Evolutionary conservation across 2,329 filamentous ascomycete species (phyloP), one percentile per base, ranked within the genome.

Genomic region (Immersiporthe knoxdaviesiana): DNA sequence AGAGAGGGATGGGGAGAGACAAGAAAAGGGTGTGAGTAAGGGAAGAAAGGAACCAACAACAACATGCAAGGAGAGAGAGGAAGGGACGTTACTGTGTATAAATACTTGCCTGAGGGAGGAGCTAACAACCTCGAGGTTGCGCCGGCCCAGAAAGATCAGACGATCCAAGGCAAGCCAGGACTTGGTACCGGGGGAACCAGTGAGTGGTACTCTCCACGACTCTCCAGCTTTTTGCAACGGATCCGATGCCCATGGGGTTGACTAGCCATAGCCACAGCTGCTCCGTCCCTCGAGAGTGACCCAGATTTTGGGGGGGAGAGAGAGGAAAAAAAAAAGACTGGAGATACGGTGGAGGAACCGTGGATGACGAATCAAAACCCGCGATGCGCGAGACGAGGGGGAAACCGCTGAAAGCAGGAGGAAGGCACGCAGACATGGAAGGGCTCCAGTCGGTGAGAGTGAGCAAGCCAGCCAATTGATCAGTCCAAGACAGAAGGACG

Each of bases 181-280:
- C n/a, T 52, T 27, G 24, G 47, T 52, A 52, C n/a, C 11, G n/a
- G 47, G 47, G 3, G 50, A 27, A 54, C 50, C 50, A 59, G 56
- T 30, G 24, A 32, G 2, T 18, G 14, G 24, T 18, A 14, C 14
- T 18, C 24, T 16, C 52, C 52, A 47, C 52, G 52, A 4, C 12
- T 56, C 52, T 30, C 52, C 52, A 56, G 52, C 52, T 56, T 56
- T 18, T 56, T 5, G 11, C 12, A 32, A 56, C 14, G 27, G 24
- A 56, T 32, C 24, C 52, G 7, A 30, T 59, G 56, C 56, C 56
- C 56, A 59, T 59, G 56, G 56, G 56, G 56, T 59, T 59, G 16
- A 59, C 56, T 59, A 32, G 54, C 54, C 54, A 35, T 35, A 12
- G 30, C 30, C 16, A 47, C 7, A 47, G 44, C 18, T 47, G 44